Conservation (phyloP, 2,329 filamentous ascomycete genomes). For the Colletotrichum spinosum region DNA sequence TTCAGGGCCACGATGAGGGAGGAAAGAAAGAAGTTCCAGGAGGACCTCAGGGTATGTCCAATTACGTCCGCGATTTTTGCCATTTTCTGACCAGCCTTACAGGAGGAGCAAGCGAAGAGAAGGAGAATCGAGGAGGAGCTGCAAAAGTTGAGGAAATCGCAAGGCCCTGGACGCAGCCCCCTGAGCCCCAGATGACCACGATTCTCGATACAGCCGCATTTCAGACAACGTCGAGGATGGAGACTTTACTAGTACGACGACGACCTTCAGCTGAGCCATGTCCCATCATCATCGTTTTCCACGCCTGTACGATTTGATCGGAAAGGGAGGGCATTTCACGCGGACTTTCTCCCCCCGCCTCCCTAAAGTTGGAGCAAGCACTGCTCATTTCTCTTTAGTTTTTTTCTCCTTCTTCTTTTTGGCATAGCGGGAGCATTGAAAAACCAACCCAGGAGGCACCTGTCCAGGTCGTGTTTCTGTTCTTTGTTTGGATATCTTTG, state of each 20-base stretch:
- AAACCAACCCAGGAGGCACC: background rate
- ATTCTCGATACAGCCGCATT: no score
- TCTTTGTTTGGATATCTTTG: conserved; percentile 18
- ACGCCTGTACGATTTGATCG: no score
- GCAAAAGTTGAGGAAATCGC: conserved; percentile 54
- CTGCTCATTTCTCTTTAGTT: background rate
- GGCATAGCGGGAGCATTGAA: conserved; percentile 31
- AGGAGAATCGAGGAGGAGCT: conserved; percentile 65
- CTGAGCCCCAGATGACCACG: conserved; percentile 50
- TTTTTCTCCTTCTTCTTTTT: conserved; percentile 13
- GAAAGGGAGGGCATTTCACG: no score
- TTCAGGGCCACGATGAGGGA: conserved; percentile 67
- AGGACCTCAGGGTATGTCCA: conserved; percentile 61
- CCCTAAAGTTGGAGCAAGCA: background rate
- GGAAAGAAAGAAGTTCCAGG: conserved; percentile 68
- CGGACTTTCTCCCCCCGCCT: no score
- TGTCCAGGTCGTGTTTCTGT: background rate
- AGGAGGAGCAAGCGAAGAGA: conserved; percentile 63
- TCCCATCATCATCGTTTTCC: no score
- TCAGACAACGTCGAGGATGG: background rate
- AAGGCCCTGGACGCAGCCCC: conserved; percentile 56
- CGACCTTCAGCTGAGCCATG: background rate
- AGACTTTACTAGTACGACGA: background rate
- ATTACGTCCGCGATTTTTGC: background rate
- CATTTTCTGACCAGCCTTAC: conserved; percentile 43